Conservation (phyloP, 768 basidiomycete species). For the Coprinopsis marcescibilis region DNA sequence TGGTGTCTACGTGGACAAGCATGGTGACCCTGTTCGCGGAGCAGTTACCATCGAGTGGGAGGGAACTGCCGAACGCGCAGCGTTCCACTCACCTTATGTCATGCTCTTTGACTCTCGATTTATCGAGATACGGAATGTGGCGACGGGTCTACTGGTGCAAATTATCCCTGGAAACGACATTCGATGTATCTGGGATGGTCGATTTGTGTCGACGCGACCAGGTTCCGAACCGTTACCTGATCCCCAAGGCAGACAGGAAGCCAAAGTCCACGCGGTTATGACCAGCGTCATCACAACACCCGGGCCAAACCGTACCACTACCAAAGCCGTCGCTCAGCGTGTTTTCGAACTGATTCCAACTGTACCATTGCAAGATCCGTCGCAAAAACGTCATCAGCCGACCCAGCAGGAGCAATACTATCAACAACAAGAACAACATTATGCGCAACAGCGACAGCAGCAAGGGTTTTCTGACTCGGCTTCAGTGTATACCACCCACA, state of each 20-base stretch:
- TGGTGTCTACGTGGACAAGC: slow-evolving; percentile 86
- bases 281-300: slow-evolving; percentile 37
- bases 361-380: slow-evolving; percentile 58
- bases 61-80: slow-evolving; percentile 82
- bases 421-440: neutral
- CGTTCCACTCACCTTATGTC: slow-evolving; percentile 85
- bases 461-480: neutral
- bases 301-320: slow-evolving; percentile 31
- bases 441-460: slow-evolving; percentile 1
- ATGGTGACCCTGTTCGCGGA: slow-evolving; percentile 77
- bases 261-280: slow-evolving; percentile 84
- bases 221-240: slow-evolving; percentile 50
- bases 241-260: slow-evolving; percentile 60
- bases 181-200: slow-evolving; percentile 88
- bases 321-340: slow-evolving; percentile 58
- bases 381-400: slow-evolving; percentile 18
- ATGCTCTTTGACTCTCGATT: slow-evolving; percentile 85
- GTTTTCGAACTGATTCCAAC: slow-evolving; percentile 79
- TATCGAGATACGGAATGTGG: slow-evolving; percentile 84
- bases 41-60: slow-evolving; percentile 89
- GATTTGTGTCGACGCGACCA: slow-evolving; percentile 49
- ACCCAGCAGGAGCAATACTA: slow-evolving; percentile 7
- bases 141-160: slow-evolving; percentile 73
- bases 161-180: slow-evolving; percentile 79
- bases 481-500: neutral